Base-by-base conservation (phyloP, 768 basidiomycete species). In the Psilocybe subaeruginosa region DNA sequence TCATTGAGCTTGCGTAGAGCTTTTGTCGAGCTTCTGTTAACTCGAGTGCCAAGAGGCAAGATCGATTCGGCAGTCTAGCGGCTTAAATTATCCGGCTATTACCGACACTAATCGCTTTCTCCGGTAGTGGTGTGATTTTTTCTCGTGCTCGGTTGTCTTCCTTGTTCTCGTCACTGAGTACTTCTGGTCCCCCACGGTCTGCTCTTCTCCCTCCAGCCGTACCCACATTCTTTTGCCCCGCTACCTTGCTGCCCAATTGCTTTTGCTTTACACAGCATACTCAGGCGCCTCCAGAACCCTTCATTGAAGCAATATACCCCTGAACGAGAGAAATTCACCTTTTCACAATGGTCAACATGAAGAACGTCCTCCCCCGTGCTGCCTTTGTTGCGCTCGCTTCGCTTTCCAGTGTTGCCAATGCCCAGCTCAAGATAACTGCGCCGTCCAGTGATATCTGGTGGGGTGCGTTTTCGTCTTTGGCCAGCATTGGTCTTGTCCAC, bases 401-500 rank as follows among this genome's bases (percentile, higher is more conserved):
- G 60, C 71, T 76, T 45, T 78, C 60, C 16, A 56, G 56, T 41
- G 61, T 74, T 45, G 69, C 73, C 63, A 58, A 58, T n/a, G 81
- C 82, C 7, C 73, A 79, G 62, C 73, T 86, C 59, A 33, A 66
- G 43, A 74, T 89, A 75, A 73, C 78, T 48, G 66, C 70, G 45
- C 88, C 88, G 2, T 74, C 77, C 33, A 68, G 77, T 1, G 54
- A 73, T 64, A 68, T 74, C 7, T 89, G 87, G 87, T 89, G 88
- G 88, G 83, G 88, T 89, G 61, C 53, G 85, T 80, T 12, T 0
- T 6, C 53, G 55, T 12, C 6, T 8, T 47, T 9, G 35, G 43
- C 47, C 19, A 57, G 49, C 37, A 54, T 35, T 54, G 46, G 46
- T 17, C 9, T 45, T 50, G 14, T 29, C 54, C 51, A 46, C 43